Evolutionary conservation across 768 basidiomycete genomes (phyloP).

Genomic region (Boletus coccyginus): DNA sequence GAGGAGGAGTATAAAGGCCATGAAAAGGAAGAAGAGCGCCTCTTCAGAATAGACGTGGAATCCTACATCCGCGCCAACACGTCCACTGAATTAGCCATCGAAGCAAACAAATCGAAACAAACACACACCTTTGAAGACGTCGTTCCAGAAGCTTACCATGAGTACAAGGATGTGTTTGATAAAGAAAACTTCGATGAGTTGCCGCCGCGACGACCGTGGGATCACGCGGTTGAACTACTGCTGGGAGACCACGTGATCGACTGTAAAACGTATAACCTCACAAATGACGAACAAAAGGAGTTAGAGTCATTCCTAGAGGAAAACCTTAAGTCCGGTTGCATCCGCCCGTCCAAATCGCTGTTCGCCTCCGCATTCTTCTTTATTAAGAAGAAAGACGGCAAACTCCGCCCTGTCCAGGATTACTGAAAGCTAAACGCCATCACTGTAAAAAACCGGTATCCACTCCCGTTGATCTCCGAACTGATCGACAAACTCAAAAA

Average conservation of each 20-base stretch:
- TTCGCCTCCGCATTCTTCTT: neutral
- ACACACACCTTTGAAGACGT: no score
- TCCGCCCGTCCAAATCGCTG: neutral
- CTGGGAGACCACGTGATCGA: neutral
- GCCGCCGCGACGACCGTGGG: neutral
- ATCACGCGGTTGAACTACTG: neutral
- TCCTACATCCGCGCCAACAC: no score
- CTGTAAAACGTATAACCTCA: neutral
- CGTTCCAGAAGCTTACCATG: no score
- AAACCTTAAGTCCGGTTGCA: neutral
- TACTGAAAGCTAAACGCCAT: neutral
- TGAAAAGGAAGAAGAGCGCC: no score
- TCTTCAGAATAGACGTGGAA: no score
- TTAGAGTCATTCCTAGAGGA: neutral
- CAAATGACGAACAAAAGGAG: neutral
- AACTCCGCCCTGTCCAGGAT: neutral
- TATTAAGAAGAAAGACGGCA: neutral
- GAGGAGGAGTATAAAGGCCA: no score
- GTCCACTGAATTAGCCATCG: no score
- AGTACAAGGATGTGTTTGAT: no score
- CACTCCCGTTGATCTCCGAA: neutral
- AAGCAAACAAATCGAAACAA: no score
- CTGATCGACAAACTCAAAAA: conserved; percentile 21
- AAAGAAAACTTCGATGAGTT: no score
- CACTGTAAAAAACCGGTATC: neutral